These are phyloP conservation scores for Trichoderma sp. DNA, from an alignment of 2,329 filamentous ascomycete genomes.

Conservation along the genomic window DNA sequence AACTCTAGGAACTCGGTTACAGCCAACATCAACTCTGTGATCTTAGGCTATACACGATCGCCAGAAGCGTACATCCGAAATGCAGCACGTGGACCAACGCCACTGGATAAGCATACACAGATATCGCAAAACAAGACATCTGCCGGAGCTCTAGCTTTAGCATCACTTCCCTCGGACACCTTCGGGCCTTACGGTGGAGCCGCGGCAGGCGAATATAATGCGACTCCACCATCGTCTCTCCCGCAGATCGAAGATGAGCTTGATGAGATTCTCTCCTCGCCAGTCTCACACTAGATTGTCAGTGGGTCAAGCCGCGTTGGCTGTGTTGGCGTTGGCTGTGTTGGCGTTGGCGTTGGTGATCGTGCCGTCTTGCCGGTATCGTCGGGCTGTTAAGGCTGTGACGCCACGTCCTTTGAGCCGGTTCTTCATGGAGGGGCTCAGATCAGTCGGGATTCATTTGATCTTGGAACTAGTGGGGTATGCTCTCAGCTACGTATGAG, in stretches of 20 bases:
- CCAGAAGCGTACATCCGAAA: not conserved
- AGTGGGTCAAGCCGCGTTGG: not conserved
- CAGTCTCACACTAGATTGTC: constrained; percentile 51
- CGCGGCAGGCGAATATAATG: not conserved
- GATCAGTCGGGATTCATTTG: not conserved
- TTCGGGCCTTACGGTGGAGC: not conserved
- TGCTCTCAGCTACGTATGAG: not conserved
- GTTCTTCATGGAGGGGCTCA: not conserved
- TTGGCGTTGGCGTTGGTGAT: not conserved
- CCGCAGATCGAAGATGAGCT: not conserved
- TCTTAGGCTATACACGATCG: not conserved
- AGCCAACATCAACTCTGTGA: not conserved
- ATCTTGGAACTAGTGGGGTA: not conserved
- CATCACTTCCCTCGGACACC: not conserved
- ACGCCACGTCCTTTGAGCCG: not conserved
- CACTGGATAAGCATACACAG: not conserved
- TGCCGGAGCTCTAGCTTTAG: not conserved
- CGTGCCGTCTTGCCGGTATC: not conserved
- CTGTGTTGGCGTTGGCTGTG: not conserved
- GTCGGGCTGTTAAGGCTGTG: not conserved
- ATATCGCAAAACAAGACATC: not conserved
- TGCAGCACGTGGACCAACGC: not conserved
- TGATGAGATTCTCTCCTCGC: not conserved
- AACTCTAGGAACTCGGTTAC: not conserved
- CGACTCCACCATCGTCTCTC: not conserved